phyloP scores from a whole-genome alignment of 176 grass and related monocot genomes.

The Musa schizocarpa region DNA sequence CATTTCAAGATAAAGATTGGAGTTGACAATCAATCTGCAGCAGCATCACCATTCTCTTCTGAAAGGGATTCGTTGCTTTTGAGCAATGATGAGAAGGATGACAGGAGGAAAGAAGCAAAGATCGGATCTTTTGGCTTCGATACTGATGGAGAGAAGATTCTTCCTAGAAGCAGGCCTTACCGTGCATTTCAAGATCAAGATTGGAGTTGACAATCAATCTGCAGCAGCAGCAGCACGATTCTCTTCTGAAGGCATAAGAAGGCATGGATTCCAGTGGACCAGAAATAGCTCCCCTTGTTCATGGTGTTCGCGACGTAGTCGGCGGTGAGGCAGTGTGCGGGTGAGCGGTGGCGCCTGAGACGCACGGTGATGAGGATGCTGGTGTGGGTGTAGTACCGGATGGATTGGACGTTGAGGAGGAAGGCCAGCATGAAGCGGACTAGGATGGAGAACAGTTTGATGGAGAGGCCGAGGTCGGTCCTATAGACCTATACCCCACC shows the following conservation, averaged over 20 bases:
- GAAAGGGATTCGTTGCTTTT: too few relatives aligned
- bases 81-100: too few relatives aligned
- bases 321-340: neutral
- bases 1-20: slow-evolving; percentile 28
- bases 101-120: too few relatives aligned
- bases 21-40: slow-evolving; percentile 1
- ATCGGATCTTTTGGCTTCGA: too few relatives aligned
- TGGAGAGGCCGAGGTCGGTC: neutral
- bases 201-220: slow-evolving; percentile 30
- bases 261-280: too few relatives aligned
- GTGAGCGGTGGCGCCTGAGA: too few relatives aligned
- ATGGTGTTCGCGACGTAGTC: slow-evolving; percentile 6
- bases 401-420: slow-evolving; percentile 19
- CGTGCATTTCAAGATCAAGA: slow-evolving; percentile 26
- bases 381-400: slow-evolving; percentile 24
- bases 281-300: too few relatives aligned
- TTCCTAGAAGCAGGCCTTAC: slow-evolving; percentile 43
- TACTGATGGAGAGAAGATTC: slow-evolving; percentile 18
- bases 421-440: slow-evolving; percentile 20
- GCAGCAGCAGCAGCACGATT: slow-evolving; percentile 15
- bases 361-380: slow-evolving; percentile 13
- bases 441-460: slow-evolving; percentile 18
- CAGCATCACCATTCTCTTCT: too few relatives aligned
- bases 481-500: neutral
- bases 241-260: neutral